Evolutionary conservation across 2,329 filamentous ascomycete species (phyloP), one percentile per base, ranked within the genome.

Genomic region (Stemphylium beticola): DNA sequence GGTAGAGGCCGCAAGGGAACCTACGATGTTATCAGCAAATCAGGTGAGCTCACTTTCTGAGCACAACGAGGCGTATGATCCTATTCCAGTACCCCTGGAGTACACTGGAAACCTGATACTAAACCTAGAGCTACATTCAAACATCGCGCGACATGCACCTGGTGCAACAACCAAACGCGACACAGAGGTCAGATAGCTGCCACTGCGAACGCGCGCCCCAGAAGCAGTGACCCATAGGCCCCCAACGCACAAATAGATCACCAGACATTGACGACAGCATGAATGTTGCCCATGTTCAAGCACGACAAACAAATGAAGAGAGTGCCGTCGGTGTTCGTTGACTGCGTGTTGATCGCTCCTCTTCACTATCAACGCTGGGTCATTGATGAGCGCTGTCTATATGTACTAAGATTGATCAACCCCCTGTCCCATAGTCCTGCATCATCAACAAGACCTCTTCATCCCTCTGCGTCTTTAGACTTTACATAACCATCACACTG

Each of bases 211-310:
- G 43, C 43, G n/a, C 12, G 46, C 52, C 40, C 54, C 34, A 51
- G 24, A 49, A 11, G 12, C 32, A 47, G 10, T 11, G 15, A 38
- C 29, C 41, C 54, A 41, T 49, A 56, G 58, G 49, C 34, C 22
- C 17, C 55, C 57, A 64, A 62, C 58, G 55, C 17, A 69, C 69
- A 15, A 64, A 53, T 74, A 73, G 39, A 71, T 67, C 59, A 67
- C 71, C 47, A 80, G 77, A 31, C 48, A 54, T 43, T 11, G 12
- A n/a, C 4, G 22, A 49, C 40, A 48, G 39, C 37, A 41, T 17
- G 49, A 53, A 61, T 45, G 24, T 50, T 24, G 20, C 29, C 32
- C 18, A 32, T 14, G 36, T 34, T 14, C 12, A 12, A 31, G 34
- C 26, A 44, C 51, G 43, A 48, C 33, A 34, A 15, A 40, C 44